Evolutionary conservation across 2,329 filamentous ascomycete genomes (phyloP).

Genomic region (Ilyonectria sp.): DNA sequence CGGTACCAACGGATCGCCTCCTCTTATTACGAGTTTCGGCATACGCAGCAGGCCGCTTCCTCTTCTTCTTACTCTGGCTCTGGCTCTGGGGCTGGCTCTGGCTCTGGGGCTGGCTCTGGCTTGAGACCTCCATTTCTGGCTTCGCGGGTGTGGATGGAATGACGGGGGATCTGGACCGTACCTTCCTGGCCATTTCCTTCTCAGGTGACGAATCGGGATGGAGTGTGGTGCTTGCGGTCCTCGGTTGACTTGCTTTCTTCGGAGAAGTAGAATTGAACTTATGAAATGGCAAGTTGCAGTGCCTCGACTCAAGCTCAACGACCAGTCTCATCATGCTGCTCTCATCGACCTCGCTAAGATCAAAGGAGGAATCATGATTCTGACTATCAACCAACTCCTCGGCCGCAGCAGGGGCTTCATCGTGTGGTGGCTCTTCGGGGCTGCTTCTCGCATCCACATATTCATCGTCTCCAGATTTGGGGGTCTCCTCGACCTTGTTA

Average conservation of each 20-base stretch:
- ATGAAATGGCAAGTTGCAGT: slow-evolving; percentile 48
- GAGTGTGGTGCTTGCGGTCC: slow-evolving; percentile 41
- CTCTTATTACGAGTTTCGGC: slow-evolving; percentile 49
- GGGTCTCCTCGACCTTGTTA: slow-evolving; percentile 51
- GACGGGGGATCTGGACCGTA: slow-evolving; percentile 34
- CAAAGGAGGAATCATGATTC: slow-evolving; percentile 55
- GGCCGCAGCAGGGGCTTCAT: slow-evolving; percentile 17
- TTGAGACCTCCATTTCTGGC: slow-evolving; percentile 24
- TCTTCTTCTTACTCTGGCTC: slow-evolving; percentile 51
- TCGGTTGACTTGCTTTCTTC: slow-evolving; percentile 26
- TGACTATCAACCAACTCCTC: slow-evolving; percentile 26
- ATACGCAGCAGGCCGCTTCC: slow-evolving; percentile 44
- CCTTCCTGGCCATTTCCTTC: slow-evolving; percentile 30
- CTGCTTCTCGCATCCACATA: slow-evolving; percentile 67
- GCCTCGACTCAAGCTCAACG: slow-evolving; percentile 64
- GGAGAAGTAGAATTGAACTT: slow-evolving; percentile 37
- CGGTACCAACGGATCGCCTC: slow-evolving; percentile 44
- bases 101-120: slow-evolving; percentile 25
- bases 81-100: slow-evolving; percentile 12
- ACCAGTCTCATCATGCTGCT: slow-evolving; percentile 64
- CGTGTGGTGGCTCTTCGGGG: slow-evolving; percentile 49
- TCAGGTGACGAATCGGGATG: slow-evolving; percentile 40
- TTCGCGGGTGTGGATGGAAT: slow-evolving; percentile 46
- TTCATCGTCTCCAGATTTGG: slow-evolving; percentile 62
- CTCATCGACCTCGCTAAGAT: slow-evolving; percentile 62